phyloP scores from a whole-genome alignment of 192 early-diverging fungal species.

The Jimgerdemannia lactiflua region DNA sequence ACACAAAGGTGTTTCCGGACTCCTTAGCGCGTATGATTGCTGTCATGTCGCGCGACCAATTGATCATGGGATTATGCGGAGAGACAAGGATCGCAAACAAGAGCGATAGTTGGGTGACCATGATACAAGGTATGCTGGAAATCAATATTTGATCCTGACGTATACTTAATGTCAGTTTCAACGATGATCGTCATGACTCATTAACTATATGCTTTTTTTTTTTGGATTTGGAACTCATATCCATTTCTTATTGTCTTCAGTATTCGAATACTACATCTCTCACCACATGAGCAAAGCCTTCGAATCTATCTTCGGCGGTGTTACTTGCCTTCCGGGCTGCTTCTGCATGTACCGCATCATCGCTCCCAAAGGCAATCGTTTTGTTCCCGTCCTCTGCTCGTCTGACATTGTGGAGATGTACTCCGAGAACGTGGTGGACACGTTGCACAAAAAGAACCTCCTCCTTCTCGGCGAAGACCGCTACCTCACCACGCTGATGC shows the following conservation, averaged over 20 bases:
- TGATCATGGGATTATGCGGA: constrained; percentile 96
- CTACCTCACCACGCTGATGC: constrained; percentile 75
- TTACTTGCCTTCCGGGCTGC: constrained; percentile 72
- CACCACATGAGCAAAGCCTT: constrained; percentile 73
- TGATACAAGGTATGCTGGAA: constrained; percentile 64
- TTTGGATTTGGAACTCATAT: neutral
- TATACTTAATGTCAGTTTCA: neutral
- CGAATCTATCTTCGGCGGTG: constrained; percentile 70
- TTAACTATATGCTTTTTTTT: neutral
- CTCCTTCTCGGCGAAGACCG: constrained; percentile 74
- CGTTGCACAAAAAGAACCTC: constrained; percentile 72
- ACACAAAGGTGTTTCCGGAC: constrained; percentile 77
- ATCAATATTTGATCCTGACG: constrained; percentile 2
- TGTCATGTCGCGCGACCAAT: constrained; percentile 82
- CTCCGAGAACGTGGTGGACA: constrained; percentile 67
- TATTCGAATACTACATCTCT: constrained; percentile 78
- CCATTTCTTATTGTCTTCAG: constrained; percentile 13
- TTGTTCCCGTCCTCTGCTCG: constrained; percentile 72
- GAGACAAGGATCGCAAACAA: constrained; percentile 97
- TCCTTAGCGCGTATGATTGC: constrained; percentile 79
- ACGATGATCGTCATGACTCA: neutral
- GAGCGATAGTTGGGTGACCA: constrained; percentile 79
- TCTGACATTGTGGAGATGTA: constrained; percentile 73
- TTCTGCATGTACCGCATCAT: constrained; percentile 79
- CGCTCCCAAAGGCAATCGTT: constrained; percentile 59